These are phyloP conservation scores for Populus alba DNA, from an alignment of 345 rosid genomes.

Conservation along the genomic window DNA sequence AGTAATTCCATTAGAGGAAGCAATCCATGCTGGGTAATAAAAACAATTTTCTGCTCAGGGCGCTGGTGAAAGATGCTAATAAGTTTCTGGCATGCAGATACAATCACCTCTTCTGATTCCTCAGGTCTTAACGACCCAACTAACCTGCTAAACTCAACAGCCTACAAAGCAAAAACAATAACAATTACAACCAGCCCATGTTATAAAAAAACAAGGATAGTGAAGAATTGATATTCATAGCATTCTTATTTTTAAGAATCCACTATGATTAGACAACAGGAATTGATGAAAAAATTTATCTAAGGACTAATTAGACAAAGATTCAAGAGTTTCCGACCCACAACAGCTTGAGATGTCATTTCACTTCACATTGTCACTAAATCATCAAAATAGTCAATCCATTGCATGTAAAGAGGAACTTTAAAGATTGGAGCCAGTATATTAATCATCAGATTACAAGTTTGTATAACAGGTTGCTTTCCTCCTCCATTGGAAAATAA, in stretches of 20 bases:
- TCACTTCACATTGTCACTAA: not conserved
- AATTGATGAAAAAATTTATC: not conserved
- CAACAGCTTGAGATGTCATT: not conserved
- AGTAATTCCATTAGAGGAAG: slow-evolving; percentile 90
- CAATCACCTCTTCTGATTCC: slow-evolving; percentile 86
- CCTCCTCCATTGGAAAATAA: not conserved
- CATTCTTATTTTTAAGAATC: not conserved
- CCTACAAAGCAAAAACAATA: slow-evolving; percentile 48
- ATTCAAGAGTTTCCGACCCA: not conserved
- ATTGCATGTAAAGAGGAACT: not conserved
- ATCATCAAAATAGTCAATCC: not conserved
- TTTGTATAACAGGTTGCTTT: not conserved
- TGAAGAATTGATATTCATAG: not conserved
- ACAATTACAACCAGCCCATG: slow-evolving; percentile 14
- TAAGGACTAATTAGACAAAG: not conserved
- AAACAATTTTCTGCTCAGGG: slow-evolving; percentile 80
- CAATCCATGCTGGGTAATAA: slow-evolving; percentile 87
- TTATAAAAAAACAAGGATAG: not conserved
- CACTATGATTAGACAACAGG: not conserved
- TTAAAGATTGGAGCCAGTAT: not conserved
- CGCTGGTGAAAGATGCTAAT: slow-evolving; percentile 77
- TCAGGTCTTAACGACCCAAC: slow-evolving; percentile 77
- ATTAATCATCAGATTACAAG: not conserved
- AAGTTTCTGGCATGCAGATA: slow-evolving; percentile 81
- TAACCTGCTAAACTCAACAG: slow-evolving; percentile 86